These are phyloP conservation scores for Crucibulum laeve DNA, from an alignment of 768 basidiomycete species.

Conservation along the genomic window DNA sequence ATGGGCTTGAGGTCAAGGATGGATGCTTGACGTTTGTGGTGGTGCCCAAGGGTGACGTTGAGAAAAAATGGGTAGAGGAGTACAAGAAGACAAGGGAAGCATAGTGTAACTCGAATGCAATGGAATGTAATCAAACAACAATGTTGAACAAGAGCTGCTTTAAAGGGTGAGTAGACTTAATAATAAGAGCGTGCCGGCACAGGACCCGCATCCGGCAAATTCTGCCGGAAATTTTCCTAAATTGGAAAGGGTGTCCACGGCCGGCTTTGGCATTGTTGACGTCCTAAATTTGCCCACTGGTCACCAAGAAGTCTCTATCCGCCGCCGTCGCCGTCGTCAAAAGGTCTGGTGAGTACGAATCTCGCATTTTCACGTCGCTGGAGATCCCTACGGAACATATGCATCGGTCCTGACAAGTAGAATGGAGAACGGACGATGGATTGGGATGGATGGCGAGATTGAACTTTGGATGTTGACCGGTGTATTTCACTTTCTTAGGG, in stretches of 20 bases:
- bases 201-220: not conserved
- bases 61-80: constrained; percentile 83
- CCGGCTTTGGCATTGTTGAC: constrained; percentile 29
- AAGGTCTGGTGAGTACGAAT: constrained; percentile 62
- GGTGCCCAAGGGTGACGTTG: constrained; percentile 69
- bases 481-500: constrained; percentile 23
- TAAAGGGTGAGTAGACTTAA: not conserved
- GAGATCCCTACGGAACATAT: constrained; percentile 17
- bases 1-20: constrained; percentile 83
- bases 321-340: constrained; percentile 51
- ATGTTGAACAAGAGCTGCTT: not conserved
- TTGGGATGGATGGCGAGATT: constrained; percentile 53
- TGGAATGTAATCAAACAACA: too few species aligned
- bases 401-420: constrained; percentile 12
- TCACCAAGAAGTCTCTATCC: constrained; percentile 28
- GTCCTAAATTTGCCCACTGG: constrained; percentile 14
- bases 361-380: constrained; percentile 22
- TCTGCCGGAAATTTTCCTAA: not conserved
- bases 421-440: constrained; percentile 16
- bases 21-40: constrained; percentile 79
- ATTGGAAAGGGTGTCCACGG: constrained; percentile 3
- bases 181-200: not conserved
- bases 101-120: too few species aligned
- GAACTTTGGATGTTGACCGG: constrained; percentile 45
- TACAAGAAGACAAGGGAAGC: constrained; percentile 62